Conservation (phyloP, 2,329 filamentous ascomycete genomes). For the Xylariomycetidae sp. region DNA sequence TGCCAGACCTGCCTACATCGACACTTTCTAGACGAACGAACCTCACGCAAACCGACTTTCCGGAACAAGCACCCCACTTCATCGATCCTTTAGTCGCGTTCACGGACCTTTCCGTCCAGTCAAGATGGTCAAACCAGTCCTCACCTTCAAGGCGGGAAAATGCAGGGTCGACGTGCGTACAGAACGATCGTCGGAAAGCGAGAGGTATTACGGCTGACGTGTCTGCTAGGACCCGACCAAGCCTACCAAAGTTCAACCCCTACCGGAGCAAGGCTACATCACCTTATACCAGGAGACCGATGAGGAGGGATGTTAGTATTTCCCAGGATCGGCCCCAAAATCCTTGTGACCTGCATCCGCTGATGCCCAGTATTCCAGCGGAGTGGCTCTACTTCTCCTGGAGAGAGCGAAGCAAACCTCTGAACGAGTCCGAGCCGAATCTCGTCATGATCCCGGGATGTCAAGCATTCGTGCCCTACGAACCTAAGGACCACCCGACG, state of each 20-base stretch:
- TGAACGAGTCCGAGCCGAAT: slow-evolving; percentile 74
- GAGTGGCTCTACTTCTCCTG: slow-evolving; percentile 99
- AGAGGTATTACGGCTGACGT: slow-evolving; percentile 10
- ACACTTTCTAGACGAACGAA: too few relatives aligned
- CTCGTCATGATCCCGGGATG: slow-evolving; percentile 93
- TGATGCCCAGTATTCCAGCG: too few relatives aligned
- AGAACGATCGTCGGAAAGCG: slow-evolving; percentile 4
- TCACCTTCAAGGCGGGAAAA: slow-evolving; percentile 93
- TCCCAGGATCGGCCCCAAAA: not conserved
- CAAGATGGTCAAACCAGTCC: too few relatives aligned
- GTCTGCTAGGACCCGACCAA: slow-evolving; percentile 27
- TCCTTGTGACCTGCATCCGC: slow-evolving; percentile 69
- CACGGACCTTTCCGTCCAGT: too few relatives aligned
- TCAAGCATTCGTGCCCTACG: slow-evolving; percentile 80
- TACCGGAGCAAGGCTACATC: slow-evolving; percentile 73
- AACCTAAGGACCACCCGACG: slow-evolving; percentile 52
- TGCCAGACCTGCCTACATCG: too few relatives aligned
- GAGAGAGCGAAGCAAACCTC: slow-evolving; percentile 68
- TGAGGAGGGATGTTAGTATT: slow-evolving; percentile 34
- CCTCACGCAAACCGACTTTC: too few relatives aligned
- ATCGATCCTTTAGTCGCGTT: too few relatives aligned
- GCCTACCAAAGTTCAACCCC: slow-evolving; percentile 67
- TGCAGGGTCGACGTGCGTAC: slow-evolving; percentile 75
- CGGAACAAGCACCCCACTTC: too few relatives aligned
- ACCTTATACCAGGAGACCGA: slow-evolving; percentile 92